Evolutionary conservation across 495 filamentous ascomycete genomes (phyloP), one percentile per base, ranked within the genome.

Genomic region (Tuber melanosporum): DNA sequence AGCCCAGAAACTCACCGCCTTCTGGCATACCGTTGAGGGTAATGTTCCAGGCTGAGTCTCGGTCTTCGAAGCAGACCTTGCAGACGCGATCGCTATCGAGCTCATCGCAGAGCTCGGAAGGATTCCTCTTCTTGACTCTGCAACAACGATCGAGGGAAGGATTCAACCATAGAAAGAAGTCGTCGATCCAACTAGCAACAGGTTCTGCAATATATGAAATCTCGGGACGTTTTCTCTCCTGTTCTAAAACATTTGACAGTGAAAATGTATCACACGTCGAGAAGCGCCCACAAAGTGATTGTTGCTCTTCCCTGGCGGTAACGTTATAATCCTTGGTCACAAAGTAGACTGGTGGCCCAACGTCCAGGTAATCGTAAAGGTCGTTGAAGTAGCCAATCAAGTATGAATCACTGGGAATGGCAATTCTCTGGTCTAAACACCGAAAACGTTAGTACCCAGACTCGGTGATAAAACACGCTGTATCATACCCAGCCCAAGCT

Each of bases 301-400:
- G 90, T 82, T 99, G 96, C 47, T 91, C 88, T 17, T 85, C 80
- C 70, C 93, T 87, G 73, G 91, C 81, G 3, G 94, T 97, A 39
- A 89, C 87, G 76, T 98, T 94, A 73, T 97, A 86, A 71, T 92
- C 88, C 9, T 90, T 88, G 43, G 93, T 94, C 46, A 99, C 95
- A 83, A 99, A 99, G 84, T 98, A 99, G 44, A 98, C 94, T 0
- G 95, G 95, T 74, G 96, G 95, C 0, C 95, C 95, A 57, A 91
- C 90, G 70, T 92, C 92, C 82, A 99, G 93, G 83, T 98, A 99
- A 71, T 89, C 90, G 83, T 97, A 94, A 42, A 99, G 88, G 81
- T 99, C 95, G 83, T 98, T 92, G 86, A 98, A 99, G 82, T 95
- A 99, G 1, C 90, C 87, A 76, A 98, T 96, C 36, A 98, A 86